Evolutionary conservation across 257 asterid species (phyloP).

Genomic region (Ilex aquifolium): DNA sequence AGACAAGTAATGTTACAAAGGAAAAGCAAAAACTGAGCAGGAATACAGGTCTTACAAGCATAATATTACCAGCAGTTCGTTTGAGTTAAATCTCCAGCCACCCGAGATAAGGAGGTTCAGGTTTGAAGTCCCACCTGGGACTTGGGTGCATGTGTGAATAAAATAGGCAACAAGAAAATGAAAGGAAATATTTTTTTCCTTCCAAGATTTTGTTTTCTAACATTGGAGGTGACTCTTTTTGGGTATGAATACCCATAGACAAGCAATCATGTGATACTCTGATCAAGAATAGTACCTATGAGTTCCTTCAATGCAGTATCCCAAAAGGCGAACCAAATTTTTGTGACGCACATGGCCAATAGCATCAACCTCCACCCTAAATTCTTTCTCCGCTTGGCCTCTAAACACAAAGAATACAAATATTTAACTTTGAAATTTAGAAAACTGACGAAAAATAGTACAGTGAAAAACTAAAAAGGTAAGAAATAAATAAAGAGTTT

Average conservation of each 20-base stretch:
- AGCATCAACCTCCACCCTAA: conserved; percentile 93
- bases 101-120: no score
- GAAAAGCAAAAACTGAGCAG: background rate
- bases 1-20: conserved; percentile 7
- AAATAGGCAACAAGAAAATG: no score
- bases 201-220: no score
- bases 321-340: conserved; percentile 90
- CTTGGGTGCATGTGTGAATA: no score
- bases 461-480: background rate
- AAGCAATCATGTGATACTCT: no score
- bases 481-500: background rate
- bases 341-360: conserved; percentile 95
- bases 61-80: no score
- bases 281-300: conserved; percentile 48
- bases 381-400: conserved; percentile 98
- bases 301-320: conserved; percentile 98
- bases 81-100: no score
- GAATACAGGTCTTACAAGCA: no score
- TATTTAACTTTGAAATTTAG: background rate
- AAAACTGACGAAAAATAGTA: background rate
- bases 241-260: no score
- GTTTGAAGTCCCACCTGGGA: no score
- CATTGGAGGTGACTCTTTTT: no score
- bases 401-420: conserved; percentile 23
- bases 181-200: no score